Percentiles rank a stretch among this genome's conserved stretches.
These are phyloP conservation scores for Trichocomaceae sp. DNA, from an alignment of 2,329 filamentous ascomycete species.

Conservation along the genomic window DNA sequence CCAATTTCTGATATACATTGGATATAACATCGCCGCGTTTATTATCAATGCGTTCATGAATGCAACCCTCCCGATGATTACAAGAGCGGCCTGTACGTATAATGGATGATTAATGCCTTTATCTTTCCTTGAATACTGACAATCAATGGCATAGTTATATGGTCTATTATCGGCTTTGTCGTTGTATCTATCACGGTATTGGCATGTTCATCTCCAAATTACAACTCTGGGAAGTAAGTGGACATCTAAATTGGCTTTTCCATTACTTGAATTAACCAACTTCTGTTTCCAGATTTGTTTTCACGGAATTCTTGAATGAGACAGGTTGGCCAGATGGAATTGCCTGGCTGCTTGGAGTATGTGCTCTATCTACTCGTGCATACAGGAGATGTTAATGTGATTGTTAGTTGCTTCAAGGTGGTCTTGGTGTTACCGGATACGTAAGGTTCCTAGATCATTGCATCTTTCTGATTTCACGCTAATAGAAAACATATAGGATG, in stretches of 20 bases:
- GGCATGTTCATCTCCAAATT: constrained; percentile 59
- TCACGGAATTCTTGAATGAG: constrained; percentile 60
- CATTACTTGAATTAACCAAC: constrained; percentile 8
- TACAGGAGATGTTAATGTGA: constrained; percentile 16
- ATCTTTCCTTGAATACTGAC: neutral
- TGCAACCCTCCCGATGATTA: constrained; percentile 56
- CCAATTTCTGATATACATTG: constrained; percentile 66
- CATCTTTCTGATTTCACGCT: constrained; percentile 3
- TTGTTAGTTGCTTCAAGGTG: constrained; percentile 41
- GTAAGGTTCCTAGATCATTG: constrained; percentile 24
- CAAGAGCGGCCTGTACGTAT: constrained; percentile 53
- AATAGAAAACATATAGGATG: constrained; percentile 23
- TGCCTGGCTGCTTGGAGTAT: constrained; percentile 40
- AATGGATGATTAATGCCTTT: no score
- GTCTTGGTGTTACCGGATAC: constrained; percentile 50
- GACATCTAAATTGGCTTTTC: neutral
- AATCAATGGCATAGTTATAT: constrained; percentile 44
- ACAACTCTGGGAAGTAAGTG: constrained; percentile 55
- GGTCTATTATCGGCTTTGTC: constrained; percentile 62
- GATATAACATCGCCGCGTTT: constrained; percentile 55
- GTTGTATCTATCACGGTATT: constrained; percentile 65
- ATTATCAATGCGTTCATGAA: constrained; percentile 61
- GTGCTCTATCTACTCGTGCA: constrained; percentile 10
- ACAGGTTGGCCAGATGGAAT: constrained; percentile 65
- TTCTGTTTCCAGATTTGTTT: constrained; percentile 40